Percentiles rank a stretch among this genome's conserved stretches.
phyloP scores from a whole-genome alignment of 208 protist genomes.

The Trichomonas vaginalis region DNA sequence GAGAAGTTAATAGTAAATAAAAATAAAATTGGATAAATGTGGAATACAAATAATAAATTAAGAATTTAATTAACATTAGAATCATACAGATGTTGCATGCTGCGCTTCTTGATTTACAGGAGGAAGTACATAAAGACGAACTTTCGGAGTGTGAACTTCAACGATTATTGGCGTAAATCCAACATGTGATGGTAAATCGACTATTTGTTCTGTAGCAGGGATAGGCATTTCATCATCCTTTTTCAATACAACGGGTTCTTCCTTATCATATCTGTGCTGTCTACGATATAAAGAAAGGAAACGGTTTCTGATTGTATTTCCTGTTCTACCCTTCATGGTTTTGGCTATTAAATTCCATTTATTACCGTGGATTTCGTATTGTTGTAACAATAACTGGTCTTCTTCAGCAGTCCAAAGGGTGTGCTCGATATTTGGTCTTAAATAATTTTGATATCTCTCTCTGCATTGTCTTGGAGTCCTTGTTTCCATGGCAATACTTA shows the following conservation, averaged over 20 bases:
- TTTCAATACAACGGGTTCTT: neutral
- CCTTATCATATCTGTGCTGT: neutral
- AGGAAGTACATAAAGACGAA: neutral
- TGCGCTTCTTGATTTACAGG: no score
- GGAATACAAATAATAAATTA: no score
- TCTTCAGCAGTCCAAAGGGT: neutral
- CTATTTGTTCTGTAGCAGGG: neutral
- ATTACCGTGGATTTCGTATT: neutral
- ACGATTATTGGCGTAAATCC: neutral
- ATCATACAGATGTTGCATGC: no score
- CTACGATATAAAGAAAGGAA: neutral
- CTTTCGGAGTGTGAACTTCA: neutral
- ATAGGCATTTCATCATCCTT: neutral
- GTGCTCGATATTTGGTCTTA: neutral
- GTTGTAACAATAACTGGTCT: neutral
- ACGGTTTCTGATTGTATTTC: neutral
- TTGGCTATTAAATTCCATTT: neutral
- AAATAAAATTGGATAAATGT: no score
- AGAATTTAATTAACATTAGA: no score
- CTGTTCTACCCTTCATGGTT: neutral
- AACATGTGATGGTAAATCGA: neutral
- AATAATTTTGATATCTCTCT: neutral
- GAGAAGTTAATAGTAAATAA: no score
- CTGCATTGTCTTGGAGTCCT: neutral
- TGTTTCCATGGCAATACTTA: neutral